phyloP scores from a whole-genome alignment of 2,329 filamentous ascomycete genomes.

The Aspergillus brasiliensis region DNA sequence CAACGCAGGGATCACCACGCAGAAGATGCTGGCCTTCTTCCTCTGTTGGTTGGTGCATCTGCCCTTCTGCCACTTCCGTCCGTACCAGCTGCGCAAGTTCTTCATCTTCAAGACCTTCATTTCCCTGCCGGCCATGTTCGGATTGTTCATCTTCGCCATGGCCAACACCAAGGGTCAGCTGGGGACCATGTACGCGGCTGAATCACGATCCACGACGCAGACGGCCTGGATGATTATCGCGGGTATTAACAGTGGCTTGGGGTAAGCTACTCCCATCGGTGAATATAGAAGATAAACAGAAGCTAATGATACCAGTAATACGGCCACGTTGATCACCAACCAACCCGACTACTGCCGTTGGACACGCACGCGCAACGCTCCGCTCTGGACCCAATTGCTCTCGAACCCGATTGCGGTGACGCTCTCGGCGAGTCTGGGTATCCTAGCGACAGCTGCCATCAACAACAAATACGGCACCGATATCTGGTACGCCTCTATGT shows the following conservation, averaged over 20 bases:
- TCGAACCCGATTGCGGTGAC: conserved; percentile 47
- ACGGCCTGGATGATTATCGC: conserved; percentile 42
- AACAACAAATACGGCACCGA: conserved; percentile 45
- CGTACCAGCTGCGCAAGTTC: conserved; percentile 49
- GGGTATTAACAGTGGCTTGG: conserved; percentile 44
- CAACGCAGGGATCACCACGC: conserved; percentile 37
- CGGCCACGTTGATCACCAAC: conserved; percentile 45
- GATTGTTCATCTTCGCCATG: conserved; percentile 46
- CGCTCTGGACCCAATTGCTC: conserved; percentile 46
- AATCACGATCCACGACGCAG: conserved; percentile 10
- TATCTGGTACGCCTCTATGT: conserved; percentile 20
- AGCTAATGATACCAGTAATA: conserved; percentile 20
- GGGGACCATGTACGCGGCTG: conserved; percentile 26
- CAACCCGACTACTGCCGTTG: conserved; percentile 51
- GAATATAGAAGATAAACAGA: background rate
- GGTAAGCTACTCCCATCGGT: conserved; percentile 11
- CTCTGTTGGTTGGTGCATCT: conserved; percentile 45
- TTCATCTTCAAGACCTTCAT: conserved; percentile 50
- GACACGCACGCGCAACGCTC: conserved; percentile 31
- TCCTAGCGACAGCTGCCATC: conserved; percentile 47
- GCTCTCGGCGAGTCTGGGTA: conserved; percentile 47
- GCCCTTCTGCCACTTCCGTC: conserved; percentile 47
- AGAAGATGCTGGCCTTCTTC: conserved; percentile 41
- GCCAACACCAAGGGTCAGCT: conserved; percentile 40
- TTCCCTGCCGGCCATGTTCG: conserved; percentile 41